phyloP scores from a whole-genome alignment of 2,329 filamentous ascomycete genomes.

The Pseudogymnoascus sp. region DNA sequence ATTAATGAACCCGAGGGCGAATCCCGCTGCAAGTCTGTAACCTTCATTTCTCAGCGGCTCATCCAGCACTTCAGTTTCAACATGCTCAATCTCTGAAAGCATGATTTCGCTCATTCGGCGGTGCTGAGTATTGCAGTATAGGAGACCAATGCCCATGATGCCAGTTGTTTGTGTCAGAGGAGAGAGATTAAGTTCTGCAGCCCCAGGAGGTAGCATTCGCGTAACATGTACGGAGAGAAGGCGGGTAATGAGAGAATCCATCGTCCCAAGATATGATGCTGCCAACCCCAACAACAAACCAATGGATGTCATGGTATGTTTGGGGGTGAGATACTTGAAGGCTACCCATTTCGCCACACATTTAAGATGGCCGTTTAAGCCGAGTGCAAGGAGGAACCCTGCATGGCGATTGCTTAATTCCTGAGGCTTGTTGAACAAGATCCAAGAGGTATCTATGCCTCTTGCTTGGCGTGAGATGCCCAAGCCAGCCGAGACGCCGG shows the following conservation, averaged over 20 bases:
- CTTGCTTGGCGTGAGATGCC: slow-evolving; percentile 83
- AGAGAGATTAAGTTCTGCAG: slow-evolving; percentile 88
- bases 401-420: slow-evolving; percentile 95
- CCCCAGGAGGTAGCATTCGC: slow-evolving; percentile 82
- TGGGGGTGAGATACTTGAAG: slow-evolving; percentile 98
- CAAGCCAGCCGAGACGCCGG: slow-evolving; percentile 84
- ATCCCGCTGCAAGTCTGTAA: slow-evolving; percentile 90
- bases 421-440: slow-evolving; percentile 90
- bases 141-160: slow-evolving; percentile 89
- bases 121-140: slow-evolving; percentile 94
- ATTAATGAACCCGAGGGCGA: slow-evolving; percentile 90
- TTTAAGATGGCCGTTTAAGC: slow-evolving; percentile 90
- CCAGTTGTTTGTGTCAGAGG: slow-evolving; percentile 90
- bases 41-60: slow-evolving; percentile 84
- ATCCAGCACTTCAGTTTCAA: slow-evolving; percentile 71
- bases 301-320: slow-evolving; percentile 98
- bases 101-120: slow-evolving; percentile 98
- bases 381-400: slow-evolving; percentile 81
- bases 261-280: slow-evolving; percentile 89
- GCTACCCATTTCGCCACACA: slow-evolving; percentile 95
- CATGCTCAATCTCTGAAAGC: slow-evolving; percentile 90
- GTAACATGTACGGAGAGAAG: slow-evolving; percentile 93
- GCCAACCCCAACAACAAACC: slow-evolving; percentile 87
- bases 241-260: slow-evolving; percentile 92
- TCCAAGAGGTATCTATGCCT: slow-evolving; percentile 97